Evolutionary conservation across 2,329 filamentous ascomycete genomes (phyloP).

Genomic region (Scolecobasidium constrictum): DNA sequence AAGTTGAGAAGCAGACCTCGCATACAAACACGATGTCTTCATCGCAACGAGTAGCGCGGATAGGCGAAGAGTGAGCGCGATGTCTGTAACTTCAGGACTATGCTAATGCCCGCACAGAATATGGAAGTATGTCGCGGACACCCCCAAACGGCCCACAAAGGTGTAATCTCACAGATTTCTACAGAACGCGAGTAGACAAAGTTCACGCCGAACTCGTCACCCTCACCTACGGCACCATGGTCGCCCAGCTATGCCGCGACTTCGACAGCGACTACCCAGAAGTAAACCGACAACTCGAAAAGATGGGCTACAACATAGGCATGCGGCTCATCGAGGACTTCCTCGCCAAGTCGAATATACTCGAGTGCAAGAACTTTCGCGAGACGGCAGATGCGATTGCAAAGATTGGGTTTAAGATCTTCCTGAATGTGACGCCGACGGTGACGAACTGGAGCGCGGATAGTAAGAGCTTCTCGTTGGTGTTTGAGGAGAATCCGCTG

Average conservation of each 20-base stretch:
- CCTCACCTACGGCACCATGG: slow-evolving; percentile 94
- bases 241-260: slow-evolving; percentile 92
- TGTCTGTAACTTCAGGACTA: slow-evolving; percentile 12
- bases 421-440: slow-evolving; percentile 88
- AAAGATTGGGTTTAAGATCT: slow-evolving; percentile 97
- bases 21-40: slow-evolving; percentile 43
- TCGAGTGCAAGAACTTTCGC: slow-evolving; percentile 74
- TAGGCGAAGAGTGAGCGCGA: slow-evolving; percentile 63
- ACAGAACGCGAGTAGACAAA: slow-evolving; percentile 87
- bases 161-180: slow-evolving; percentile 2
- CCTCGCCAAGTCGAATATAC: slow-evolving; percentile 83
- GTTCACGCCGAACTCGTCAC: slow-evolving; percentile 97
- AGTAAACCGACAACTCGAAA: slow-evolving; percentile 95
- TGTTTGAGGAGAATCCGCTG: slow-evolving; percentile 94
- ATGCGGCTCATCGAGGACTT: slow-evolving; percentile 95
- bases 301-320: slow-evolving; percentile 99
- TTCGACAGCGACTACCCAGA: slow-evolving; percentile 89
- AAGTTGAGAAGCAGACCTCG: no score
- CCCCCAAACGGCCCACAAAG: background rate
- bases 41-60: slow-evolving; percentile 52
- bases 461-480: slow-evolving; percentile 88
- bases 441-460: slow-evolving; percentile 95
- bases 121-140: slow-evolving; percentile 65
- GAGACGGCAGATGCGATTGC: slow-evolving; percentile 97
- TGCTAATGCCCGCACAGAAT: slow-evolving; percentile 47